A percentile compares a stretch with the other conserved stretches of the same genome.
Evolutionary conservation across 208 protist genomes (phyloP).

Genomic region (Trypanosoma melophagium): DNA sequence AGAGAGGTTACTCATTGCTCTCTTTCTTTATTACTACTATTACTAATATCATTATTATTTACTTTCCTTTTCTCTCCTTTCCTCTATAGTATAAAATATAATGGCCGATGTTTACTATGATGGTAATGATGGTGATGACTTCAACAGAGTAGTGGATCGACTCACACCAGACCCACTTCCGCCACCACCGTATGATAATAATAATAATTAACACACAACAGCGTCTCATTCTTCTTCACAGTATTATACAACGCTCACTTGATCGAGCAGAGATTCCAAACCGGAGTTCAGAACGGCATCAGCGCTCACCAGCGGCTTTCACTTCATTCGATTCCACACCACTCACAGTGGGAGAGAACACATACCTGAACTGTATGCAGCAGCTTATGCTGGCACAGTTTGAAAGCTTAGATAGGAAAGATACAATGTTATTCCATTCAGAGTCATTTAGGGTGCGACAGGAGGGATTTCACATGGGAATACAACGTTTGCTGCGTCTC

Average conservation of each 20-base stretch:
- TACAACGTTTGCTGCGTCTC: background rate
- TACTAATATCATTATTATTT: conserved; percentile 4
- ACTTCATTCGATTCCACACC: background rate
- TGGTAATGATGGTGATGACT: background rate
- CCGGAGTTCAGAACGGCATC: background rate
- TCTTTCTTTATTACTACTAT: background rate
- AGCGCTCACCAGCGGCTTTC: too few relatives aligned
- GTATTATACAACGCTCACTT: conserved; percentile 15
- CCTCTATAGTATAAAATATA: background rate
- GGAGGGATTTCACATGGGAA: background rate
- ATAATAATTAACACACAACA: background rate
- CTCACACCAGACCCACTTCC: background rate
- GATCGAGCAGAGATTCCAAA: conserved; percentile 21
- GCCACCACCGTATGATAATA: background rate
- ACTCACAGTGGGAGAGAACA: background rate
- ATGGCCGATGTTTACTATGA: background rate
- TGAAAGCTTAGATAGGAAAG: conserved; percentile 14
- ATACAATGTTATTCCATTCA: conserved; percentile 6
- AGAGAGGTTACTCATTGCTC: too few relatives aligned
- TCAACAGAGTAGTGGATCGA: background rate
- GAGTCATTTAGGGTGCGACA: background rate
- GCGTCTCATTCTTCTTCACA: conserved; percentile 14
- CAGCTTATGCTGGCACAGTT: conserved; percentile 23
- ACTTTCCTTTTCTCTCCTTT: background rate
- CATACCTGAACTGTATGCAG: conserved; percentile 16